These are phyloP conservation scores for Nevesoporus exiguus DNA, from an alignment of 768 basidiomycete species.

Conservation along the genomic window DNA sequence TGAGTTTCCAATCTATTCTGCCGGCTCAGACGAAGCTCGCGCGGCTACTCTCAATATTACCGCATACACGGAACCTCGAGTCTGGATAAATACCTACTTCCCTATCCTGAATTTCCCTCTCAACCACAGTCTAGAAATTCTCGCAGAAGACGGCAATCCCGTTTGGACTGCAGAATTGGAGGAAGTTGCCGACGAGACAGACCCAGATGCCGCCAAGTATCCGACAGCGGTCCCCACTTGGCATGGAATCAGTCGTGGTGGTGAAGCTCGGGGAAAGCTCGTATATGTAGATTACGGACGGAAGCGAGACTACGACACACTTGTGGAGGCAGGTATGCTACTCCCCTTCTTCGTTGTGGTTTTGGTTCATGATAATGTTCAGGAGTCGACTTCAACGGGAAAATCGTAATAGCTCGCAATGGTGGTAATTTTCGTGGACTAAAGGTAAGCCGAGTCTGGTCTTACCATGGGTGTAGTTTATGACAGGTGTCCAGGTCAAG, in stretches of 20 bases:
- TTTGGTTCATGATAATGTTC: background rate
- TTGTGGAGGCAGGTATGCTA: conserved; percentile 45
- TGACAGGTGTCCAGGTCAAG: conserved; percentile 52
- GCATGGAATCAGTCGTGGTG: conserved; percentile 68
- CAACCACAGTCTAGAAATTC: conserved; percentile 50
- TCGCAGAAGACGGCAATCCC: conserved; percentile 46
- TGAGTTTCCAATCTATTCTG: conserved; percentile 46
- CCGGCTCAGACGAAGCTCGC: conserved; percentile 53
- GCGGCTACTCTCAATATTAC: conserved; percentile 50
- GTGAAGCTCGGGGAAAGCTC: conserved; percentile 58
- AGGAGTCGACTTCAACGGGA: conserved; percentile 68
- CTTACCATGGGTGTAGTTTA: conserved; percentile 1
- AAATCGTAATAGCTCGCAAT: conserved; percentile 78
- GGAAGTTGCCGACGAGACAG: conserved; percentile 63
- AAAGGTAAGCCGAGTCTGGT: conserved; percentile 47
- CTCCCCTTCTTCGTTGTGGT: background rate
- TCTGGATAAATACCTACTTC: conserved; percentile 72
- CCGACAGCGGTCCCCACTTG: conserved; percentile 58
- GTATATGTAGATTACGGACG: conserved; percentile 58
- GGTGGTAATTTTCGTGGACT: conserved; percentile 79
- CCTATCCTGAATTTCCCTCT: conserved; percentile 70
- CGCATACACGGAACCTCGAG: conserved; percentile 38
- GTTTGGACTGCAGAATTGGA: conserved; percentile 61
- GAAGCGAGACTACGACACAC: conserved; percentile 60
- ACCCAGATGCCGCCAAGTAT: conserved; percentile 58